Evolutionary conservation across 2,329 filamentous ascomycete species (phyloP), one percentile per base, ranked within the genome.

Genomic region (Paracoccidioides lutzii): DNA sequence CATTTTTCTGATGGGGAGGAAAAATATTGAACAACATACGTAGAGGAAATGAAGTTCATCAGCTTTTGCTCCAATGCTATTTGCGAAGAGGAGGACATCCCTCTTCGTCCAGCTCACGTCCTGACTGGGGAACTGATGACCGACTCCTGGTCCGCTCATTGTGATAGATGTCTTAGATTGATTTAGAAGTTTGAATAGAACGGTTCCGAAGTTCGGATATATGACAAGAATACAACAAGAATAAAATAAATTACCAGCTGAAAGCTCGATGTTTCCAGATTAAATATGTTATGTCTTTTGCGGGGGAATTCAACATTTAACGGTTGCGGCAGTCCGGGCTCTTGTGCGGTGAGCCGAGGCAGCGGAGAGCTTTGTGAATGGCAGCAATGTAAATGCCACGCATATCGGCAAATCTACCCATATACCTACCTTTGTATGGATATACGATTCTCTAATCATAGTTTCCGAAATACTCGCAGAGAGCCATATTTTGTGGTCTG

Each of bases 1-100:
- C 14, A n/a, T 33, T 3, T n/a, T 35, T 48, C 30, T 12, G 14
- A 48, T 8, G 14, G 15, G 12, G n/a, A 48, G 22, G 22, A 6
- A 4, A 48, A 15, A 35, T 35, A 33, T n/a, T 40, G 8, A 32
- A 40, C 22, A 41, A 67, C 80, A 58, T 78, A 93, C 89, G 65
- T 90, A 96, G 73, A 95, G 83, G 69, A 91, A 95, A 69, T 95
- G 89, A 66, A 95, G 81, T 77, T 96, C 90, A 64, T 95, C 84
- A n/a, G 80, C 79, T 10, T 82, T 91, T 67, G 80, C 84, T 56
- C 90, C 90, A 69, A 96, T 91, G 74, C 85, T 91, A 72, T 86
- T 85, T 63, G 90, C 90, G 71, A 96, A 96, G 59, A 97, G 83
- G 59, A 96, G 78, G 40, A 84, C 82, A 76, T 96, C 90, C 62